Percentiles rank a stretch among this genome's conserved stretches.
Evolutionary conservation across 169 alveolate genomes (phyloP).

Genomic region (Besnoitia besnoiti): DNA sequence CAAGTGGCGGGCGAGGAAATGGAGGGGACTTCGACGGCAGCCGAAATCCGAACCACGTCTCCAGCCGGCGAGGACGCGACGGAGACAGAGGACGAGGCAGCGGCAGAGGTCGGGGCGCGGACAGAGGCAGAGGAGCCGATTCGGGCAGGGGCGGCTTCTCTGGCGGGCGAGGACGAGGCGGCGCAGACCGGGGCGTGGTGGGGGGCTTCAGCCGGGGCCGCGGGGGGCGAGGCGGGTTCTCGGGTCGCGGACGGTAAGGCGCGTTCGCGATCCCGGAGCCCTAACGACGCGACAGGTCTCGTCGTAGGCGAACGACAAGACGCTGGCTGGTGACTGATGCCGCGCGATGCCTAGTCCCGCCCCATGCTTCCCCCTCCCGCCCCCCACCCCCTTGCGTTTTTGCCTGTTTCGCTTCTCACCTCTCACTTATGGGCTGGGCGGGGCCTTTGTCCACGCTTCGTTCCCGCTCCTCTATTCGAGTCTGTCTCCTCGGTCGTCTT

Average conservation of each 20-base stretch:
- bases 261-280: no score
- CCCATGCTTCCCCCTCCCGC: no score
- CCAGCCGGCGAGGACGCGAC: slow-evolving; percentile 5
- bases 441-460: no score
- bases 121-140: not conserved
- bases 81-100: not conserved
- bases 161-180: not conserved
- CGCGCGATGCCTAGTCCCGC: no score
- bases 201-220: not conserved
- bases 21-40: not conserved
- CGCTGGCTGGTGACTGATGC: no score
- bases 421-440: no score
- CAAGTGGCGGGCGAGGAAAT: not conserved
- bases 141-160: not conserved
- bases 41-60: slow-evolving; percentile 36
- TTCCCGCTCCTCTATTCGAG: no score
- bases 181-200: not conserved
- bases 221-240: not conserved
- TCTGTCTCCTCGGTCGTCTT: no score
- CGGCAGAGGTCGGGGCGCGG: slow-evolving; percentile 10
- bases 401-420: no score
- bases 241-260: not conserved
- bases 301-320: no score
- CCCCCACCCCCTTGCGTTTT: no score
- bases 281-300: no score